Percentiles rank a stretch among this genome's conserved stretches.
These are phyloP conservation scores for Suillus luteus DNA, from an alignment of 768 basidiomycete genomes.

Conservation along the genomic window DNA sequence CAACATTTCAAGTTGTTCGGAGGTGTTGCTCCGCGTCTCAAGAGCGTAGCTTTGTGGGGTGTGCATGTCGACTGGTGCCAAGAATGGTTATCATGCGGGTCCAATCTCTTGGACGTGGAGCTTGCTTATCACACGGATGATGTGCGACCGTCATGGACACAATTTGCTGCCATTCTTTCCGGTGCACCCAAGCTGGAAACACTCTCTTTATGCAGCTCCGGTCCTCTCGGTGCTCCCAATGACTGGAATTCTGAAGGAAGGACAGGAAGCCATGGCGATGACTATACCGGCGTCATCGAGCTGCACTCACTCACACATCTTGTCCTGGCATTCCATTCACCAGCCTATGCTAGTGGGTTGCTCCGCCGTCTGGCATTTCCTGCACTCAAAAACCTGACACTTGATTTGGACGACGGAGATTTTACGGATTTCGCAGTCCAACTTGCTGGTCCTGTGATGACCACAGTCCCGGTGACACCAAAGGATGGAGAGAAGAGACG, in stretches of 20 bases:
- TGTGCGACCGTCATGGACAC: constrained; percentile 59
- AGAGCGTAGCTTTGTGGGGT: constrained; percentile 57
- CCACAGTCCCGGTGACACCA: constrained; percentile 27
- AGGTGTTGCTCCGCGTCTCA: constrained; percentile 53
- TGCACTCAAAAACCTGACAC: constrained; percentile 37
- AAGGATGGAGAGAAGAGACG: constrained; percentile 38
- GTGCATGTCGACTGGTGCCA: constrained; percentile 70
- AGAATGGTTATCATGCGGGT: constrained; percentile 32
- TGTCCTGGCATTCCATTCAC: constrained; percentile 53
- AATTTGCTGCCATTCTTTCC: constrained; percentile 53
- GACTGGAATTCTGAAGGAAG: constrained; percentile 35
- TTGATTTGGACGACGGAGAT: constrained; percentile 61
- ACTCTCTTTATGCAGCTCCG: constrained; percentile 57
- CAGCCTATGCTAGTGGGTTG: constrained; percentile 39
- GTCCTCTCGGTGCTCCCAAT: constrained; percentile 47
- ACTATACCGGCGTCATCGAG: constrained; percentile 34
- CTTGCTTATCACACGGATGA: constrained; percentile 64
- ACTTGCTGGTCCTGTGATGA: constrained; percentile 34
- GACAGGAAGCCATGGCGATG: constrained; percentile 22
- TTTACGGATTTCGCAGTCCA: constrained; percentile 49
- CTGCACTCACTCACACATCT: constrained; percentile 34
- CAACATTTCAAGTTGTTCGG: constrained; percentile 52
- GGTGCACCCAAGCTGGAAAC: constrained; percentile 53
- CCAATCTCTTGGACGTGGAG: constrained; percentile 49
- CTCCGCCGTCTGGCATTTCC: constrained; percentile 36